These are phyloP conservation scores for Melianthus villosus DNA, from an alignment of 441 rosid genomes.

Conservation along the genomic window DNA sequence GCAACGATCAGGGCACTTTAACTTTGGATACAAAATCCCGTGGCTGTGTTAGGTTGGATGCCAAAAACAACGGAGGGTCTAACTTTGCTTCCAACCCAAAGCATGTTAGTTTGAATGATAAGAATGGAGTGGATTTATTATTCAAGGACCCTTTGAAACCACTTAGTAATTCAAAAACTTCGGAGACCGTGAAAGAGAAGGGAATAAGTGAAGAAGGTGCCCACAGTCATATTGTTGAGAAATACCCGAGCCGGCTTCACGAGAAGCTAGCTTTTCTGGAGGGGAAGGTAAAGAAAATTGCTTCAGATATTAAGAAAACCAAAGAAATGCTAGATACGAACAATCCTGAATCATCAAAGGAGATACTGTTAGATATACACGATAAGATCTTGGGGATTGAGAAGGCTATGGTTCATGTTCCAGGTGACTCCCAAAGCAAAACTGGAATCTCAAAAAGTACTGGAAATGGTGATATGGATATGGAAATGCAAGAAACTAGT, in stretches of 20 bases:
- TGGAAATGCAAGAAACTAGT: slow-evolving; percentile 14
- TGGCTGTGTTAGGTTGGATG: slow-evolving; percentile 8
- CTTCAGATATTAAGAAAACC: slow-evolving; percentile 78
- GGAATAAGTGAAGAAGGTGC: slow-evolving; percentile 17
- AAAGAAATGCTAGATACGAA: slow-evolving; percentile 84
- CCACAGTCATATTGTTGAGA: slow-evolving; percentile 11
- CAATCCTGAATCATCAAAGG: slow-evolving; percentile 60
- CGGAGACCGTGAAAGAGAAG: slow-evolving; percentile 28
- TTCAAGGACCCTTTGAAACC: too few species aligned
- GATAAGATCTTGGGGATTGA: slow-evolving; percentile 83
- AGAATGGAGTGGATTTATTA: slow-evolving; percentile 6
- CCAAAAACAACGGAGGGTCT: slow-evolving; percentile 15
- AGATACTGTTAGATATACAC: slow-evolving; percentile 59
- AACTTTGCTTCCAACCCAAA: slow-evolving; percentile 15
- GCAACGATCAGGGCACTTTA: too few species aligned
- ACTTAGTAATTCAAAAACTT: too few species aligned
- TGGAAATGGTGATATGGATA: slow-evolving; percentile 15
- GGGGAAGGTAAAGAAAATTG: slow-evolving; percentile 87
- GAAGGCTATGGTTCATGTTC: slow-evolving; percentile 47
- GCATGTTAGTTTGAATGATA: slow-evolving; percentile 11
- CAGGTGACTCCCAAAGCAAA: slow-evolving; percentile 21
- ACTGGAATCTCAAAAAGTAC: slow-evolving; percentile 7
- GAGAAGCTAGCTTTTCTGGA: slow-evolving; percentile 90
- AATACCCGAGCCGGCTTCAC: slow-evolving; percentile 59
- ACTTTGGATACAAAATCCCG: too few species aligned